Base-by-base conservation (phyloP, 1,139 yeast species). In the Debaryomycetaceae sp. region DNA sequence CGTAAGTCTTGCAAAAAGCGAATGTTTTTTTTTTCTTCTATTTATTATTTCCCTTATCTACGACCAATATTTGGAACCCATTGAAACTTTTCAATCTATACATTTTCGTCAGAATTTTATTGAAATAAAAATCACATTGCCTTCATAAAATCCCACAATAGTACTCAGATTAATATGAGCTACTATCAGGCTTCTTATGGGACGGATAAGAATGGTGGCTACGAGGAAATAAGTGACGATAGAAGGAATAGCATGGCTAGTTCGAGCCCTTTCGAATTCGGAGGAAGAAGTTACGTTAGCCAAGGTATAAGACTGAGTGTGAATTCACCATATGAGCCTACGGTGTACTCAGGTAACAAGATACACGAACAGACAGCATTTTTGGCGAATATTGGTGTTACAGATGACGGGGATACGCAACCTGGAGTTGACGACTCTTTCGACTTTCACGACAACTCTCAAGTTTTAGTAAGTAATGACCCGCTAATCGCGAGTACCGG, bases 341-440 rank as follows among this genome's bases (percentile, higher is more conserved):
- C 62, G 3, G 68, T 78, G 16, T 74, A 71, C 46, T 66, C 79
- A 0, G 75, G 76, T 1, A 53, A 59, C 30, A 74, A 79, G 14
- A 71, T 83, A 35, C 79, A 83, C 44, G 86, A 79, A 46, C 83
- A 81, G 45, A 75, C 87, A 0, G 86, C 83, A 3, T 78, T 70
- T 40, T 67, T 81, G 46, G 85, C 88, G 11, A 69, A 68, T 29
- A 74, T 82, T 39, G 83, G 80, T 1, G 84, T 83, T 3, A 68
- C 79, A 5, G 76, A 70, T 28, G 73, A 68, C 35, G 67, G 60
- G 24, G 34, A 38, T 5, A 17, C 36, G 34, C n/a, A 26, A 15
- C 7, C 9, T 7, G 38, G 32, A 13, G 36, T 31, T 7, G 38
- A 36, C 22, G 40, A 40, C 13, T 36, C 26, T n/a, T 19, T 30